These are phyloP conservation scores for Colletotrichum paranaense DNA, from an alignment of 2,329 filamentous ascomycete species.

Conservation along the genomic window DNA sequence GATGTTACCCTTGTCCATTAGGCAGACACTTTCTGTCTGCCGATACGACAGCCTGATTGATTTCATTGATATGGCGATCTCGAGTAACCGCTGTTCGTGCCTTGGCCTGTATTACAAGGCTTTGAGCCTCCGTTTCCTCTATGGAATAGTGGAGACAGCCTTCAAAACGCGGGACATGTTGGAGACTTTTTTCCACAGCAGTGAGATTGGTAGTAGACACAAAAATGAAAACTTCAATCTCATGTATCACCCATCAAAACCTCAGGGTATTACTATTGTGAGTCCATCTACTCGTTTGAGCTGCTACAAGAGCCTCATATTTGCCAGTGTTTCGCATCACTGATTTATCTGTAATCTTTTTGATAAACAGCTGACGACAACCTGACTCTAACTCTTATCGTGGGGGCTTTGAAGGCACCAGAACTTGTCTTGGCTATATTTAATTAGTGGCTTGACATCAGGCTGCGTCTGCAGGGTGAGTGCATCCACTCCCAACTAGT, in stretches of 20 bases:
- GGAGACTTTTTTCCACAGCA: background rate
- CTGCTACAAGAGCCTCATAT: background rate
- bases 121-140: background rate
- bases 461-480: background rate
- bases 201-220: background rate
- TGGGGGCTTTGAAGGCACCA: background rate
- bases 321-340: background rate
- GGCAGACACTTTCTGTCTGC: background rate
- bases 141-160: background rate
- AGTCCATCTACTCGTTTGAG: background rate
- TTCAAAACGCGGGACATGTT: background rate
- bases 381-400: background rate
- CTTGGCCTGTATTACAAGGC: background rate
- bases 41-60: background rate
- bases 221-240: background rate
- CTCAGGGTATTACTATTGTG: background rate
- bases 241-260: background rate
- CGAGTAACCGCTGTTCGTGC: background rate
- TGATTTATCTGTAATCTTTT: no score
- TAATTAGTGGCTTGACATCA: background rate
- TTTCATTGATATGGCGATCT: background rate
- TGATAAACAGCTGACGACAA: background rate
- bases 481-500: background rate
- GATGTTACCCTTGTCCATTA: background rate
- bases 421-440: background rate